Evolutionary conservation across 257 asterid genomes (phyloP).

Genomic region (Solanum bulbocastanum): DNA sequence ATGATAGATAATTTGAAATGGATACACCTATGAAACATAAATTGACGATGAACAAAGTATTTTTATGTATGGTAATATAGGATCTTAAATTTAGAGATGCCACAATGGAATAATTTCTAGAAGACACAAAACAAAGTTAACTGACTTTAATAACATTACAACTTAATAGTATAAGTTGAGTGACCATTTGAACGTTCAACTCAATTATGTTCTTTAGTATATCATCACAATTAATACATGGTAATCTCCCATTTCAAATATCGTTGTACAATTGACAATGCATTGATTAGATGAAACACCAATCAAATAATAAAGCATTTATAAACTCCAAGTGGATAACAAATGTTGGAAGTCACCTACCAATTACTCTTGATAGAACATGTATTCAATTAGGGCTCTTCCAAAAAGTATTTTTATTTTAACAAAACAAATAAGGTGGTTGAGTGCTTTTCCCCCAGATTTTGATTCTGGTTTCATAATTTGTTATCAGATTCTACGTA

Average conservation of each 20-base stretch:
- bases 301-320: not conserved
- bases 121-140: too few relatives aligned
- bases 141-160: not conserved
- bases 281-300: not conserved
- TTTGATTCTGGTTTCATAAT: not conserved
- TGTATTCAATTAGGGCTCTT: not conserved
- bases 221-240: not conserved
- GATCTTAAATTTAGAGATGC: not conserved
- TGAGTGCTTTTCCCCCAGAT: not conserved
- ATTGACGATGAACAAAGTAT: too few relatives aligned
- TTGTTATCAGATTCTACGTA: not conserved
- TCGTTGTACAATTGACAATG: not conserved
- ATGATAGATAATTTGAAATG: not conserved
- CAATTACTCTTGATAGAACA: not conserved
- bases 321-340: not conserved
- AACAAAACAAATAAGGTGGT: not conserved
- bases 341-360: constrained; percentile 7
- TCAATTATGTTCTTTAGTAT: not conserved
- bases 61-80: not conserved
- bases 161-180: not conserved
- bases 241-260: not conserved
- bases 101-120: not conserved
- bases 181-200: not conserved
- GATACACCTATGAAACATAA: not conserved
- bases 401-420: not conserved